These are phyloP conservation scores for Verticillium nonalfalfae DNA, from an alignment of 2,329 filamentous ascomycete genomes.

Conservation along the genomic window DNA sequence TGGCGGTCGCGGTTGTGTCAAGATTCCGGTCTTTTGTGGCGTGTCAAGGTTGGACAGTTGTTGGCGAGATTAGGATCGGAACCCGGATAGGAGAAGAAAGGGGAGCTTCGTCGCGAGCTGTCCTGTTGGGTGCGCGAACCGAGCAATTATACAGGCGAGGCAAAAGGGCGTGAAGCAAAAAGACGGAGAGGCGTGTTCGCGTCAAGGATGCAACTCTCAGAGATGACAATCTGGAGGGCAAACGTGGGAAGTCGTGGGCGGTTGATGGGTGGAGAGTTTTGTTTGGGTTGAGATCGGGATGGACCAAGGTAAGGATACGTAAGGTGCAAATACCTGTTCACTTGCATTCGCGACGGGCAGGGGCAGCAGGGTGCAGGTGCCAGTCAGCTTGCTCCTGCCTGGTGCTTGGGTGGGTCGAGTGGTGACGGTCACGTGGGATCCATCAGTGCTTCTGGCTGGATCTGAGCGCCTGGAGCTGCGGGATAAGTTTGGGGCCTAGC, in stretches of 20 bases:
- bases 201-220: constrained; percentile 11
- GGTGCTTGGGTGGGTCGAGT: not conserved
- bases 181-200: constrained; percentile 5
- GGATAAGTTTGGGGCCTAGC: not conserved
- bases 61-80: constrained; percentile 6
- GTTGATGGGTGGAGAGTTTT: constrained; percentile 4
- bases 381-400: not conserved
- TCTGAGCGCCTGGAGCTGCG: not conserved
- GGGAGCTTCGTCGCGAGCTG: not conserved
- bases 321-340: constrained; percentile 6
- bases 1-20: constrained; percentile 4
- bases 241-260: constrained; percentile 1
- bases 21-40: not conserved
- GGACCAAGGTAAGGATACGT: constrained; percentile 12
- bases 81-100: constrained; percentile 7
- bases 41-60: constrained; percentile 4
- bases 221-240: constrained; percentile 14
- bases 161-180: constrained; percentile 5
- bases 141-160: constrained; percentile 13
- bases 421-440: not conserved
- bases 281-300: constrained; percentile 2
- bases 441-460: not conserved
- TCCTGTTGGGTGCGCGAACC: constrained; percentile 5
- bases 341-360: constrained; percentile 2
- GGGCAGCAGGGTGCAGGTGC: not conserved